These are phyloP conservation scores for Coemansia sp. DNA, from an alignment of 192 early-diverging fungal species.

Conservation along the genomic window DNA sequence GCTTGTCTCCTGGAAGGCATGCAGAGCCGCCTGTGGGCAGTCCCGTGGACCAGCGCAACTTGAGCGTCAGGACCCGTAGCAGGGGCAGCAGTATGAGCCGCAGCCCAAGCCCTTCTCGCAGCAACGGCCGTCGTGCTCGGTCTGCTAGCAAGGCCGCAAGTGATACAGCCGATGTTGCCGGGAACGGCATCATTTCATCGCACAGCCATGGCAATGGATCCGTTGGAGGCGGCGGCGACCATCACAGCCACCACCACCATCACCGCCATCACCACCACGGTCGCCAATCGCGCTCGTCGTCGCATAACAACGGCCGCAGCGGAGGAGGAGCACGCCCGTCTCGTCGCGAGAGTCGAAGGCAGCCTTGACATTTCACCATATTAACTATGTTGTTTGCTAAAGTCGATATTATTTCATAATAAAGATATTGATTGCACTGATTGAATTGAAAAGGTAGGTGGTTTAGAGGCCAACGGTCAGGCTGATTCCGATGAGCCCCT, in stretches of 20 bases:
- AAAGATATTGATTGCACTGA: no score
- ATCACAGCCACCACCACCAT: slow-evolving; percentile 15
- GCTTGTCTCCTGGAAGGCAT: slow-evolving; percentile 12
- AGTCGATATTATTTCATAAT: not conserved
- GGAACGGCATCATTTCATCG: not conserved
- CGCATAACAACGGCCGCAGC: slow-evolving; percentile 30
- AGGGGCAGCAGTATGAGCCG: slow-evolving; percentile 22
- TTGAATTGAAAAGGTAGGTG: not conserved
- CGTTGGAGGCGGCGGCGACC: not conserved
- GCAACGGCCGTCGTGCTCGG: slow-evolving; percentile 18
- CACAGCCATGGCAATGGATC: slow-evolving; percentile 30
- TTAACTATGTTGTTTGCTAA: not conserved
- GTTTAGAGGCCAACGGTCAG: not conserved
- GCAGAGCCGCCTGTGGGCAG: slow-evolving; percentile 16
- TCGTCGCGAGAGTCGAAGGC: slow-evolving; percentile 43
- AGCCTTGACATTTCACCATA: slow-evolving; percentile 7
- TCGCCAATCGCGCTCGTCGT: slow-evolving; percentile 14
- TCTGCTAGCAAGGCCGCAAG: slow-evolving; percentile 22
- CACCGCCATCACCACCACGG: slow-evolving; percentile 7
- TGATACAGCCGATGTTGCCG: slow-evolving; percentile 19
- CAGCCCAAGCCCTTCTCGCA: slow-evolving; percentile 8
- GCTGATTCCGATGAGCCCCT: slow-evolving; percentile 6
- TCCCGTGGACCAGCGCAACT: slow-evolving; percentile 3
- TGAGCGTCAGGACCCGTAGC: slow-evolving; percentile 7
- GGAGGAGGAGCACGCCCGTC: slow-evolving; percentile 42